These are phyloP conservation scores for Kurtzmaniella fragi DNA, from an alignment of 805 yeast species.

Conservation along the genomic window DNA sequence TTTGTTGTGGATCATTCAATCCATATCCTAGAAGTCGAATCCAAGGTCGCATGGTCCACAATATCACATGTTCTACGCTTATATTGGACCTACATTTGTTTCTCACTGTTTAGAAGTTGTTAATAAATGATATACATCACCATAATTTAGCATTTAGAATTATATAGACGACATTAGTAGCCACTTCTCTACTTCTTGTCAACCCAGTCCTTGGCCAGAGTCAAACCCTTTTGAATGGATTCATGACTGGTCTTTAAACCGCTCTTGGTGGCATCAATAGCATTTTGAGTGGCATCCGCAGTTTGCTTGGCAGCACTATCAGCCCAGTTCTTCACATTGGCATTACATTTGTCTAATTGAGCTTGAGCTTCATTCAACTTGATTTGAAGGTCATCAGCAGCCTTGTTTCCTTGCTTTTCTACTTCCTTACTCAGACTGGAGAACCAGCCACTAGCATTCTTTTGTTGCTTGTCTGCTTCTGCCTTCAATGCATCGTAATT, in stretches of 20 bases:
- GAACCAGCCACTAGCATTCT: slow-evolving; percentile 4
- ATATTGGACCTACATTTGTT: too few relatives aligned
- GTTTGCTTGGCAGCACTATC: background rate
- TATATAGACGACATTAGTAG: too few relatives aligned
- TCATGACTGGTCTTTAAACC: slow-evolving; percentile 3
- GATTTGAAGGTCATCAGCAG: background rate
- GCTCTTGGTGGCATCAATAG: slow-evolving; percentile 2
- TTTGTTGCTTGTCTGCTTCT: slow-evolving; percentile 1
- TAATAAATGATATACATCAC: too few relatives aligned
- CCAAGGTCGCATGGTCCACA: too few relatives aligned
- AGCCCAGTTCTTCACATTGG: slow-evolving; percentile 1
- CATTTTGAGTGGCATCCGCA: slow-evolving; percentile 3
- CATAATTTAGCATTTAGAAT: too few relatives aligned
- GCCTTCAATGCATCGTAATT: slow-evolving; percentile 1
- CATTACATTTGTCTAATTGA: slow-evolving; percentile 2
- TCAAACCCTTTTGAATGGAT: slow-evolving; percentile 2
- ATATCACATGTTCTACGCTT: too few relatives aligned
- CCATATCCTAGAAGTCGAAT: too few relatives aligned
- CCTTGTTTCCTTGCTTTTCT: slow-evolving; percentile 1
- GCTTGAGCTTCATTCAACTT: slow-evolving; percentile 4
- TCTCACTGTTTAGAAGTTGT: too few relatives aligned
- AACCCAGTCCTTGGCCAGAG: slow-evolving; percentile 2
- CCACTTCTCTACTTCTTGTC: background rate
- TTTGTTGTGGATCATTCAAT: too few relatives aligned
- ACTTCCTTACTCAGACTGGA: slow-evolving; percentile 1